These are phyloP conservation scores for Russula emetica DNA, from an alignment of 768 basidiomycete genomes.

Conservation along the genomic window DNA sequence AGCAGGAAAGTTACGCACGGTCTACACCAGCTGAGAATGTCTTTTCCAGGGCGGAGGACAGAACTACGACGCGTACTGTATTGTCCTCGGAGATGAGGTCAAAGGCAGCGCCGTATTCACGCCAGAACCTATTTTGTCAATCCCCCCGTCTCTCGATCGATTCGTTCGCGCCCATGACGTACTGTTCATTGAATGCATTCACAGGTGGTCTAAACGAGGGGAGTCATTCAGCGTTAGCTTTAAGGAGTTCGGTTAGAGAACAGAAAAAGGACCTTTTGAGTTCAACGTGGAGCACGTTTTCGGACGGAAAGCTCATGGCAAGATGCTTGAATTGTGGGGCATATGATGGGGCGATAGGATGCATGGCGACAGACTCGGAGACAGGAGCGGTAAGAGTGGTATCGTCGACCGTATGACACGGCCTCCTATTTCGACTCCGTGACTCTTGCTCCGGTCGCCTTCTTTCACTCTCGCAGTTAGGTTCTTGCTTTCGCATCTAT, in stretches of 20 bases:
- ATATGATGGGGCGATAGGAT: constrained; percentile 12
- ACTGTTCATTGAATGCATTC: constrained; percentile 23
- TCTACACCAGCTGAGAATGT: constrained; percentile 84
- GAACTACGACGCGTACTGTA: constrained; percentile 65
- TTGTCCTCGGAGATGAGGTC: constrained; percentile 47
- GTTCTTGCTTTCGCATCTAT: too few relatives aligned
- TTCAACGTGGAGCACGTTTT: constrained; percentile 23
- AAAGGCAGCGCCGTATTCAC: constrained; percentile 60
- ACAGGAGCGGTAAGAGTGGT: too few relatives aligned
- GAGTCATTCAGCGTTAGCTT: neutral
- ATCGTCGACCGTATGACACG: too few relatives aligned
- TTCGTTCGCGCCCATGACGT: neutral
- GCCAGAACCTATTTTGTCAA: constrained; percentile 56
- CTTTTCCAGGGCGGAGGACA: constrained; percentile 67
- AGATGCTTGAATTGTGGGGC: constrained; percentile 24
- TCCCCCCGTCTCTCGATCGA: neutral
- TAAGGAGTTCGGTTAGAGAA: neutral
- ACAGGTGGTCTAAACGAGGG: constrained; percentile 17
- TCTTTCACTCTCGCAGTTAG: too few relatives aligned
- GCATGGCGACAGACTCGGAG: neutral
- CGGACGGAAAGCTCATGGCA: constrained; percentile 22
- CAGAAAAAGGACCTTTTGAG: constrained; percentile 20
- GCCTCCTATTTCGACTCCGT: too few relatives aligned
- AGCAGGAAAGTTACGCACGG: constrained; percentile 40
- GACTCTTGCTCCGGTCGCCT: too few relatives aligned